Conservation (phyloP, 2,329 filamentous ascomycete genomes). For the Lasiodiplodia sp. region DNA sequence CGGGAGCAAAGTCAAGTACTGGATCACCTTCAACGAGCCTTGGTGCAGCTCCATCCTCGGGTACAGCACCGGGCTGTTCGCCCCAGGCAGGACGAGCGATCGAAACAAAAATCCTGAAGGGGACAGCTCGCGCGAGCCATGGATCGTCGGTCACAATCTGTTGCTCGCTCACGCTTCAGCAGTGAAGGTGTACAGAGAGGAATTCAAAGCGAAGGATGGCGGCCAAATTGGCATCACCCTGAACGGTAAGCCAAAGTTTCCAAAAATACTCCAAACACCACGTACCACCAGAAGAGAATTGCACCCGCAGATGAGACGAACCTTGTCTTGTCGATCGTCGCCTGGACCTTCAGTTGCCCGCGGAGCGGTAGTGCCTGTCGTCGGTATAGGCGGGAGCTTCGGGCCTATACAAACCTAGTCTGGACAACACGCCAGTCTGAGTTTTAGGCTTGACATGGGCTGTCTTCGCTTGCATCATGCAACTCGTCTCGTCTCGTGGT, state of each 20-base stretch:
- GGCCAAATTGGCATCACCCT: constrained; percentile 88
- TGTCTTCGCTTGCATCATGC: constrained; percentile 3
- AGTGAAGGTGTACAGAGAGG: constrained; percentile 81
- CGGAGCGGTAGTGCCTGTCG: neutral
- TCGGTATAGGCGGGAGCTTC: neutral
- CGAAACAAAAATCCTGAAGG: constrained; percentile 73
- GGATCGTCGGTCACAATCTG: constrained; percentile 82
- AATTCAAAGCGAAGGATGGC: constrained; percentile 75
- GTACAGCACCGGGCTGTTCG: constrained; percentile 79
- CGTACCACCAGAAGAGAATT: constrained; percentile 10
- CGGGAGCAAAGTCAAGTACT: constrained; percentile 78
- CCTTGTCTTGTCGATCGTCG: constrained; percentile 23
- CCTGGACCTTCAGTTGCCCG: constrained; percentile 13
- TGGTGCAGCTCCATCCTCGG: constrained; percentile 85
- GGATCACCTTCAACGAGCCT: constrained; percentile 92
- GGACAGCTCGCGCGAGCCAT: constrained; percentile 78
- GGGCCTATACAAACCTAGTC: constrained; percentile 23
- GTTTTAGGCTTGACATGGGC: constrained; percentile 11
- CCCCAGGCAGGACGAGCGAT: constrained; percentile 82
- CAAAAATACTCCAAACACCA: constrained; percentile 15
- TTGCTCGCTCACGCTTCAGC: constrained; percentile 81
- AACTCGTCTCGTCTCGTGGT: constrained; percentile 8
- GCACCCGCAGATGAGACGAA: constrained; percentile 17
- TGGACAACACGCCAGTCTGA: constrained; percentile 5
- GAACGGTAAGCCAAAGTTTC: constrained; percentile 64